A percentile compares a stretch with the other conserved stretches of the same genome.
These are phyloP conservation scores for Arabis hirsuta DNA, from an alignment of 345 rosid species.

Conservation along the genomic window DNA sequence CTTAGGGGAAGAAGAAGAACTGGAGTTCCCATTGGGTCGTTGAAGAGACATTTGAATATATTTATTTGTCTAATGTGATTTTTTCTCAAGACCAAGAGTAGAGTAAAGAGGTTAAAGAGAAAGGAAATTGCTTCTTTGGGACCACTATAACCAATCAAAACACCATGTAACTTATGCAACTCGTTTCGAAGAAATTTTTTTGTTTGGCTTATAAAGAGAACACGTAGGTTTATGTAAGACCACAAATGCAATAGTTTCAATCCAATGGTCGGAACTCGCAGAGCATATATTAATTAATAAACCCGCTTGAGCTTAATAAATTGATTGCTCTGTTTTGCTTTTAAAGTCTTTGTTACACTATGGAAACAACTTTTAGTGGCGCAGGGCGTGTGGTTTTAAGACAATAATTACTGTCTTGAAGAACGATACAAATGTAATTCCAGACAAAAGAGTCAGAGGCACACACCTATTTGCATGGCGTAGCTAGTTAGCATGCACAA, in stretches of 20 bases:
- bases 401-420: constrained; percentile 34
- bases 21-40: constrained; percentile 39
- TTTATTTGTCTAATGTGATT: constrained; percentile 25
- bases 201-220: constrained; percentile 39
- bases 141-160: constrained; percentile 32
- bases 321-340: constrained; percentile 27
- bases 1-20: constrained; percentile 38
- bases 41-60: constrained; percentile 43
- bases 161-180: constrained; percentile 24
- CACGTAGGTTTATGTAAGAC: constrained; percentile 39
- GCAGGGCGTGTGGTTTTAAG: constrained; percentile 31
- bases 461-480: constrained; percentile 28
- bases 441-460: constrained; percentile 30
- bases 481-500: constrained; percentile 31
- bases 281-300: neutral
- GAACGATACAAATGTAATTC: constrained; percentile 26
- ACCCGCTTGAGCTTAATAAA: neutral
- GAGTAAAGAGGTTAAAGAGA: constrained; percentile 24
- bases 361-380: constrained; percentile 25
- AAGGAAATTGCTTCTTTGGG: constrained; percentile 23
- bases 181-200: constrained; percentile 9
- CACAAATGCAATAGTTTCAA: constrained; percentile 34
- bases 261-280: constrained; percentile 29
- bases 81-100: constrained; percentile 8
- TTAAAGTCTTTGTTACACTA: constrained; percentile 23